A percentile compares a stretch with the other conserved stretches of the same genome.
phyloP scores from a whole-genome alignment of 345 rosid genomes.

The Citrus sp. region DNA sequence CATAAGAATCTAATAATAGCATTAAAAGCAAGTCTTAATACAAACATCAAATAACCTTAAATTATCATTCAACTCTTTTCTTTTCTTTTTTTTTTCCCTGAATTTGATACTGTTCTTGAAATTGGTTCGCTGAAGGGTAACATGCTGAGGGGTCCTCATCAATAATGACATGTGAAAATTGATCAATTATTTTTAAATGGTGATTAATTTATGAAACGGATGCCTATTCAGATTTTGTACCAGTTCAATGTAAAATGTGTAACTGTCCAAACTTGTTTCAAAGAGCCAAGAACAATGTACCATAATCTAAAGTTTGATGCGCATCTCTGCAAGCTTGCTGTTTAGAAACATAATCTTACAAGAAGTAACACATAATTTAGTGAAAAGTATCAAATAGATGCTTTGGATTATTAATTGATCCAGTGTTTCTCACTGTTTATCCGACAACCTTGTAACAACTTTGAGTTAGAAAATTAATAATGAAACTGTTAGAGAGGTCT shows the following conservation, averaged over 20 bases:
- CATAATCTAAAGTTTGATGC: background rate
- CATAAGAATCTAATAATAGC: too few species aligned
- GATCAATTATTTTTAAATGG: background rate
- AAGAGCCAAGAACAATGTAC: slow-evolving; percentile 2
- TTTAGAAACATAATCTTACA: background rate
- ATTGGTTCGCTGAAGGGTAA: too few species aligned
- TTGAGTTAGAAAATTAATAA: background rate
- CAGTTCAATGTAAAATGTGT: background rate
- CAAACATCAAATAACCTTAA: too few species aligned
- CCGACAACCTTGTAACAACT: background rate
- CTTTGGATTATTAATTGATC: background rate
- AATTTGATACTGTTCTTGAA: too few species aligned
- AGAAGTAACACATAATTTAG: background rate
- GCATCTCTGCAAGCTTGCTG: background rate
- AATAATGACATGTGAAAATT: too few species aligned
- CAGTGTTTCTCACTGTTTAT: background rate
- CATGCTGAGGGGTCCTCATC: too few species aligned
- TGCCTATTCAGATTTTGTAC: background rate
- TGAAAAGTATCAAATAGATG: background rate
- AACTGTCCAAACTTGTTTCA: background rate
- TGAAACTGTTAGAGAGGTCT: background rate
- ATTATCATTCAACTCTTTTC: too few species aligned
- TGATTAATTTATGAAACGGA: background rate
- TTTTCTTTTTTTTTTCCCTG: too few species aligned
- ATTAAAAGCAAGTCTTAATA: too few species aligned